phyloP scores from a whole-genome alignment of 148 eudicot genomes.

The Salicornia ramosissima region DNA sequence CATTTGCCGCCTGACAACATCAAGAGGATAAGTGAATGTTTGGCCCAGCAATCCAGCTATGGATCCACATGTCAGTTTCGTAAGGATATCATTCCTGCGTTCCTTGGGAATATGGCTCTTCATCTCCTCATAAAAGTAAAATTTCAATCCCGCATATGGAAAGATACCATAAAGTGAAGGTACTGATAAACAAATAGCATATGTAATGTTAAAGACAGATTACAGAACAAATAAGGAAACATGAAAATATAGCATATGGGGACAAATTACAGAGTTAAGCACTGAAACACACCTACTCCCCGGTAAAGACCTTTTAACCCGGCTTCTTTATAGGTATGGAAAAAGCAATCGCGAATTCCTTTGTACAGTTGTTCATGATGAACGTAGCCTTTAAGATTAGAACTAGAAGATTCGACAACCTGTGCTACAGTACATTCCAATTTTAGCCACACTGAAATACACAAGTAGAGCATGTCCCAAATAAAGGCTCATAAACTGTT shows the following conservation, averaged over 20 bases:
- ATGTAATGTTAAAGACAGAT: slow-evolving; percentile 4
- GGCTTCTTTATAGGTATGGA: slow-evolving; percentile 70
- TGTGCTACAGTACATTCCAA: slow-evolving; percentile 32
- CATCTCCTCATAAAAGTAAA: slow-evolving; percentile 92
- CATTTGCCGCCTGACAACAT: slow-evolving; percentile 95
- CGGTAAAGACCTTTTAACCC: slow-evolving; percentile 84
- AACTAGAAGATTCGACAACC: slow-evolving; percentile 65
- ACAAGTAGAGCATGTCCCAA: neutral
- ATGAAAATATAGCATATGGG: too few relatives aligned
- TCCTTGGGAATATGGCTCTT: slow-evolving; percentile 73
- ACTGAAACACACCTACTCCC: slow-evolving; percentile 85
- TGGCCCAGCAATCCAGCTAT: slow-evolving; percentile 90
- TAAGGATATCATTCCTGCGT: slow-evolving; percentile 61
- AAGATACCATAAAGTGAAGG: slow-evolving; percentile 94
- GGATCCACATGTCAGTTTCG: slow-evolving; percentile 84
- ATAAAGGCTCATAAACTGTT: neutral
- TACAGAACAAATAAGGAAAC: slow-evolving; percentile 9
- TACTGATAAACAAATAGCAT: slow-evolving; percentile 41
- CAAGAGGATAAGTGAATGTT: slow-evolving; percentile 93
- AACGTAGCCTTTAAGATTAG: slow-evolving; percentile 43
- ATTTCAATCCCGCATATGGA: slow-evolving; percentile 92
- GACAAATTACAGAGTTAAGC: too few relatives aligned
- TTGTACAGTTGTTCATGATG: slow-evolving; percentile 55
- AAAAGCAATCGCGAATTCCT: slow-evolving; percentile 83
- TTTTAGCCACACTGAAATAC: slow-evolving; percentile 18